A percentile compares a stretch with the other conserved stretches of the same genome.
phyloP scores from a whole-genome alignment of 441 rosid genomes.

The Erodium texanum region DNA sequence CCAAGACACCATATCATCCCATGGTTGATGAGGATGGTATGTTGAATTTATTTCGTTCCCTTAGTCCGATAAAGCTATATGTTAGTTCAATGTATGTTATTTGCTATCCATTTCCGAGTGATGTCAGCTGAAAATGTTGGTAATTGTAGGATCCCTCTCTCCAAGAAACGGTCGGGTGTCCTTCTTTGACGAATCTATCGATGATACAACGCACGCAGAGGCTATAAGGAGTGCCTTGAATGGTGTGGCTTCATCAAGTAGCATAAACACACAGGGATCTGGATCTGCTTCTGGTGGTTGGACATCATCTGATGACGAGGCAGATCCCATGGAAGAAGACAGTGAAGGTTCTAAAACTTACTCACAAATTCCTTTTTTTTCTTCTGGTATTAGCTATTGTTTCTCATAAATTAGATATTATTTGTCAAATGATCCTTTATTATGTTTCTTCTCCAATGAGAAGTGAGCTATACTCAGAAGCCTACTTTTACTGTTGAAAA shows the following conservation, averaged over 20 bases:
- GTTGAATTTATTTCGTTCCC: constrained; percentile 7
- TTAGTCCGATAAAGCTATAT: neutral
- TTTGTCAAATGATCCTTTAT: neutral
- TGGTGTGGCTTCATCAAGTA: constrained; percentile 20
- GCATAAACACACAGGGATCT: neutral
- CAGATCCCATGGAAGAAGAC: constrained; percentile 16
- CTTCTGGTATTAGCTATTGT: neutral
- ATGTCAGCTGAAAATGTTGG: neutral
- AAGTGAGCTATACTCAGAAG: neutral
- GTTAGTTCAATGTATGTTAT: too few species aligned
- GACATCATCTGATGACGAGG: constrained; percentile 21
- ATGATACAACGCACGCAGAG: constrained; percentile 17
- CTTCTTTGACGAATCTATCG: constrained; percentile 8
- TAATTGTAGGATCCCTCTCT: constrained; percentile 14
- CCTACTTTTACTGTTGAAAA: neutral
- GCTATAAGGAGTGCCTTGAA: constrained; percentile 21
- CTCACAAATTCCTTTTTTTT: neutral
- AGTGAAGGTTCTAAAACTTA: constrained; percentile 3
- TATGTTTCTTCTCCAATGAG: neutral
- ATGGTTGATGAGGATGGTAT: constrained; percentile 92
- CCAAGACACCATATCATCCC: constrained; percentile 93
- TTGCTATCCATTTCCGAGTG: neutral
- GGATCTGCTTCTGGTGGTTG: constrained; percentile 16
- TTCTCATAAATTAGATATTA: neutral
- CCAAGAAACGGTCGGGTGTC: constrained; percentile 11